Evolutionary conservation across 345 rosid species (phyloP).

Genomic region (Draba incana): DNA sequence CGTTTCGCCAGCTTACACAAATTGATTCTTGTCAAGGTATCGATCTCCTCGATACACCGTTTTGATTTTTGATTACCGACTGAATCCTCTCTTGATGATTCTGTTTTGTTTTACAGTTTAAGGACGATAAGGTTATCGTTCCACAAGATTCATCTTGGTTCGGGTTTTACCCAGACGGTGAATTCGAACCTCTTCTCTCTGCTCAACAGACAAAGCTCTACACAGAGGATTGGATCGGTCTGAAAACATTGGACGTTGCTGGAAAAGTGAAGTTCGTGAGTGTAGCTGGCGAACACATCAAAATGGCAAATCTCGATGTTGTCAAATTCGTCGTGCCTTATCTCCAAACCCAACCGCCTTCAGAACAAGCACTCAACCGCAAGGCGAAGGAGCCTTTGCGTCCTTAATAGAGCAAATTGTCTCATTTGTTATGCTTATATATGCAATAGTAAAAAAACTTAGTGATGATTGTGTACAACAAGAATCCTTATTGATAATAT

Average conservation of each 20-base stretch:
- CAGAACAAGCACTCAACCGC: conserved; percentile 24
- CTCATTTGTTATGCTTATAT: background rate
- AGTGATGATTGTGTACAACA: conserved; percentile 23
- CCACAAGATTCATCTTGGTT: conserved; percentile 93
- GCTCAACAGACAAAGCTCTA: conserved; percentile 62
- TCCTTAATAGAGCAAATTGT: conserved; percentile 9
- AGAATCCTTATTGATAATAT: conserved; percentile 7
- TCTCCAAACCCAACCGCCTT: conserved; percentile 47
- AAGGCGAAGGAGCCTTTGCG: conserved; percentile 22
- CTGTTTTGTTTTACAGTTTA: conserved; percentile 51
- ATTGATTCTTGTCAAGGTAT: conserved; percentile 85
- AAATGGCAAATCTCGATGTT: conserved; percentile 53
- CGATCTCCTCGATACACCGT: background rate
- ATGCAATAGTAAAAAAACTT: background rate
- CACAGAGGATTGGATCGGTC: conserved; percentile 76
- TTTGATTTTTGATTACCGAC: background rate
- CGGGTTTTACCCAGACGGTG: conserved; percentile 78
- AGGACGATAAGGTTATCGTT: conserved; percentile 70
- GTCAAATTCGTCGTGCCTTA: conserved; percentile 63
- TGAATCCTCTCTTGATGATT: background rate
- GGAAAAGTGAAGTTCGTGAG: conserved; percentile 70
- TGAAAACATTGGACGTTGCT: conserved; percentile 66
- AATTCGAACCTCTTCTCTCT: conserved; percentile 54
- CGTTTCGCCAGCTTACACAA: conserved; percentile 75
- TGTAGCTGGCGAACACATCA: conserved; percentile 60